Evolutionary conservation across 192 early-diverging fungal genomes (phyloP).

Genomic region (Linnemannia hyalina): DNA sequence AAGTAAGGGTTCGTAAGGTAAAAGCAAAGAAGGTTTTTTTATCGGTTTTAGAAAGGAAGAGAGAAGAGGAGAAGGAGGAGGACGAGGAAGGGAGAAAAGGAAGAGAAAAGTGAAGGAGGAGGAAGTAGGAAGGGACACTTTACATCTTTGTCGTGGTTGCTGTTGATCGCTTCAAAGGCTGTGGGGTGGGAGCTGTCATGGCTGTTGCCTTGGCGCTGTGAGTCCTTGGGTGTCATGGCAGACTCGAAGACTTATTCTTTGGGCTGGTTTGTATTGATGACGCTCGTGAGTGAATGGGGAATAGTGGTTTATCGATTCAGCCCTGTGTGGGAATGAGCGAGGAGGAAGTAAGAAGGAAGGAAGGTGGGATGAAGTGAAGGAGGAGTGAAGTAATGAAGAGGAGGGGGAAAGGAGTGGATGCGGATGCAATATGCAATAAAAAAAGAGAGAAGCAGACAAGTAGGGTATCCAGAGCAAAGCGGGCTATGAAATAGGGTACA

Average conservation of each 20-base stretch:
- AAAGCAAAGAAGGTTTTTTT: constrained; percentile 2
- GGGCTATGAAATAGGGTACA: not conserved
- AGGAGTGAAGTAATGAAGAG: not conserved
- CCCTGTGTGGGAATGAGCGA: not conserved
- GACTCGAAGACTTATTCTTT: not conserved
- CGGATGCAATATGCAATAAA: not conserved
- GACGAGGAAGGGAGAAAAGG: not conserved
- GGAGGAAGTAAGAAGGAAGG: not conserved
- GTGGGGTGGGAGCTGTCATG: not conserved
- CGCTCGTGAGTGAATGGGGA: not conserved
- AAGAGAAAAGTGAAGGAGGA: not conserved
- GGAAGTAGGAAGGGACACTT: not conserved
- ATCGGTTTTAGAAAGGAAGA: not conserved
- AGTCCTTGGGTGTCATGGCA: not conserved
- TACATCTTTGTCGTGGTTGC: not conserved
- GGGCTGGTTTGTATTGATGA: not conserved
- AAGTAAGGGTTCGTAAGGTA: not conserved
- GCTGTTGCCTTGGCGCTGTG: constrained; percentile 1
- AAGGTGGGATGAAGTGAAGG: not conserved
- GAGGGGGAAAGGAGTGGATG: not conserved
- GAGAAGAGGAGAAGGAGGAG: not conserved
- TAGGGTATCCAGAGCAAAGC: not conserved
- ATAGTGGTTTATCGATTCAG: not conserved
- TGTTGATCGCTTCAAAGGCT: not conserved
- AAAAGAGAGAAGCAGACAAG: not conserved